These are phyloP conservation scores for Solanum arcanum DNA, from an alignment of 257 asterid genomes.

Conservation along the genomic window DNA sequence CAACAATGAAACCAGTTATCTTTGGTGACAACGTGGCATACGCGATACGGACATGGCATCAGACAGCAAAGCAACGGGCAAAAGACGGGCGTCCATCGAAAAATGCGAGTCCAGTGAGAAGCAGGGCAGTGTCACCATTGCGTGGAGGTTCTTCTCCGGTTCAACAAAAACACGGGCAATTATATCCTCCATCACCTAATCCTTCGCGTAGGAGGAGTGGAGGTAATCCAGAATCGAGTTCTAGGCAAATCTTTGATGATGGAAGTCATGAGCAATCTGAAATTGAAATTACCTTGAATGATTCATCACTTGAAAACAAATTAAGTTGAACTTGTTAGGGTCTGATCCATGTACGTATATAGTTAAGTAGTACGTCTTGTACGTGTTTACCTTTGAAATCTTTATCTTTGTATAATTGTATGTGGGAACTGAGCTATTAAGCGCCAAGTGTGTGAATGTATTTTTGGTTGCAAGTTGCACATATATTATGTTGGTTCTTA, in stretches of 20 bases:
- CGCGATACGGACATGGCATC: neutral
- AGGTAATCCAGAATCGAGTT: neutral
- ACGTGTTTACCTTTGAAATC: too few relatives aligned
- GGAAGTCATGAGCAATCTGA: neutral
- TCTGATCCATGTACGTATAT: neutral
- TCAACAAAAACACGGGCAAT: neutral
- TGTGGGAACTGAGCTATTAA: neutral
- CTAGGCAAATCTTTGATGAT: neutral
- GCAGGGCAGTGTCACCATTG: constrained; percentile 2
- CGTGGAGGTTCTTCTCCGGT: neutral
- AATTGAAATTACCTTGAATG: neutral
- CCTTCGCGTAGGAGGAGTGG: neutral
- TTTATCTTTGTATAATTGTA: neutral
- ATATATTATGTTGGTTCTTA: neutral
- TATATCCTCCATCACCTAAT: neutral
- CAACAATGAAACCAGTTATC: neutral
- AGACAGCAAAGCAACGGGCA: neutral
- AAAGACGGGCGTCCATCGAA: neutral
- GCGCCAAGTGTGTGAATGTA: neutral
- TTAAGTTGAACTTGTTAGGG: neutral
- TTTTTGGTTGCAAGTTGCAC: neutral
- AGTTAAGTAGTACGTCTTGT: neutral
- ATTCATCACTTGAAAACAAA: constrained; percentile 1
- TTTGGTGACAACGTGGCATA: neutral
- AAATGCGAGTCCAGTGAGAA: neutral